A percentile compares a stretch with the other conserved stretches of the same genome.
Evolutionary conservation across 2,329 filamentous ascomycete species (phyloP).

Genomic region (Cladobotryum mycophilum): DNA sequence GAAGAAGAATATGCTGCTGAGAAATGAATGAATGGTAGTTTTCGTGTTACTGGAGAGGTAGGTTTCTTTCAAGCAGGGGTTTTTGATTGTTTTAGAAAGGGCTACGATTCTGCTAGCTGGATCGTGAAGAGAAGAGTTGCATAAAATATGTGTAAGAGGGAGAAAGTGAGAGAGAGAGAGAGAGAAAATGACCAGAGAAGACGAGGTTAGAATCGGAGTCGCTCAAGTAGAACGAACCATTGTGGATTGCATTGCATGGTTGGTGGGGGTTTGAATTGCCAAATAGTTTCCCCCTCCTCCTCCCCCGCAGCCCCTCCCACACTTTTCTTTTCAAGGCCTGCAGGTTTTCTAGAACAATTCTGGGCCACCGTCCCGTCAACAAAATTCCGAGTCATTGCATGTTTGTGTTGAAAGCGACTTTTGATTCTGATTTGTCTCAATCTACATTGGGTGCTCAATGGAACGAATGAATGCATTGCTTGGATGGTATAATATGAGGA

Average conservation of each 20-base stretch:
- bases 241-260: neutral
- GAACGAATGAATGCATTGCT: neutral
- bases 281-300: neutral
- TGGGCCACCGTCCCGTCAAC: conserved; percentile 3
- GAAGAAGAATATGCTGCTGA: neutral
- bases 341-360: conserved; percentile 8
- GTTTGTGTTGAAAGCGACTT: no score
- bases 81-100: no score
- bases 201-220: neutral
- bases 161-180: neutral
- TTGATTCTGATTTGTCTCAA: no score
- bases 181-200: neutral
- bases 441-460: no score
- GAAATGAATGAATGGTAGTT: neutral
- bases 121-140: no score
- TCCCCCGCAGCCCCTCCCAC: conserved; percentile 9
- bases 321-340: neutral
- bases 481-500: neutral
- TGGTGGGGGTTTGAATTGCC: conserved; percentile 7
- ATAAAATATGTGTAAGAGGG: neutral
- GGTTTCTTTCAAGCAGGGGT: no score
- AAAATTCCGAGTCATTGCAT: conserved; percentile 9
- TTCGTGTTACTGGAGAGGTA: no score
- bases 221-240: neutral
- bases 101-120: no score